Conservation (phyloP, 2,329 filamentous ascomycete genomes). For the Colletotrichum noveboracense region DNA sequence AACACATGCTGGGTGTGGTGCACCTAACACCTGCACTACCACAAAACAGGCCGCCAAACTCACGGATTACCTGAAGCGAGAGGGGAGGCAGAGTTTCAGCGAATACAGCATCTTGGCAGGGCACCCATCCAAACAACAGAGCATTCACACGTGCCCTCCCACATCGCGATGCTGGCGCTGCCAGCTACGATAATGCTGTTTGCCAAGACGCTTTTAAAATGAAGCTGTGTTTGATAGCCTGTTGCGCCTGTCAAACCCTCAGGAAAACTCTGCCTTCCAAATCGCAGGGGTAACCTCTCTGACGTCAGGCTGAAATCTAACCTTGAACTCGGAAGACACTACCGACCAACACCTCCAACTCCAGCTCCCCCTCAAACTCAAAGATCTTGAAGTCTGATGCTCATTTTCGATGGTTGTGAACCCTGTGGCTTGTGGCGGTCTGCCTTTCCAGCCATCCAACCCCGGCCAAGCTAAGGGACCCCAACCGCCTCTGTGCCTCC, state of each 20-base stretch:
- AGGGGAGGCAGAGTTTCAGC: not conserved
- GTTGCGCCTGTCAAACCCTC: not conserved
- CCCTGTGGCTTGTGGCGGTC: not conserved
- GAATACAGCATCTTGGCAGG: not conserved
- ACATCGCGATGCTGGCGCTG: not conserved
- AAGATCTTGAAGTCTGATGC: not conserved
- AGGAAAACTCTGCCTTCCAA: not conserved
- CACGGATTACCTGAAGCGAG: not conserved
- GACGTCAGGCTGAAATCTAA: not conserved
- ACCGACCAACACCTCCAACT: not conserved
- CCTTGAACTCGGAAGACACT: not conserved
- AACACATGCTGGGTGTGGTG: not conserved
- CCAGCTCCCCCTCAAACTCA: not conserved
- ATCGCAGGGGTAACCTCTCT: not conserved
- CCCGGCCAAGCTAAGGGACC: not conserved
- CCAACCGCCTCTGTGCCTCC: not conserved
- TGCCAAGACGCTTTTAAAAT: not conserved
- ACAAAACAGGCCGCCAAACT: not conserved
- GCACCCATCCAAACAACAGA: not conserved
- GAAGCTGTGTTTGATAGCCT: not conserved
- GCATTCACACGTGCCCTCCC: not conserved
- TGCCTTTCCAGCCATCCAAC: not conserved
- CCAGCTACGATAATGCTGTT: not conserved
- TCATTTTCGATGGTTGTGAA: not conserved
- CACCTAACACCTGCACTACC: not conserved